phyloP scores from a whole-genome alignment of 108 stramenopile species.

The Skeletonema potamos region DNA sequence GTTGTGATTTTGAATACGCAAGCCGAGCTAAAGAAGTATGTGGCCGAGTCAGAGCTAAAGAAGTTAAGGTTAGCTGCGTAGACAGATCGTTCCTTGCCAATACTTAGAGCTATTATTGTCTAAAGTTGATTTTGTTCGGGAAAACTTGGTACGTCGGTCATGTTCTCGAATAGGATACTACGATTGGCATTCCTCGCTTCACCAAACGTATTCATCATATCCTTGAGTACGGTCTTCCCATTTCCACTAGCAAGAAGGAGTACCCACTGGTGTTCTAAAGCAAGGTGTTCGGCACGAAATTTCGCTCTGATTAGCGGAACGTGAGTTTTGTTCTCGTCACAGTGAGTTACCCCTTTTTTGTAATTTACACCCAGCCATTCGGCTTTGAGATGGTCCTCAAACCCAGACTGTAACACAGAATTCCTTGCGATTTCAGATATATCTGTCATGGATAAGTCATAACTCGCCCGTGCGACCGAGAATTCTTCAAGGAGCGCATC shows the following conservation, averaged over 20 bases:
- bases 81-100: too few relatives aligned
- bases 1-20: constrained; percentile 36
- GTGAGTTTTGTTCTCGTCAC: constrained; percentile 87
- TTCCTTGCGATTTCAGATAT: constrained; percentile 98
- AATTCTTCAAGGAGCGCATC: constrained; percentile 98
- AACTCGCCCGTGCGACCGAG: constrained; percentile 94
- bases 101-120: too few relatives aligned
- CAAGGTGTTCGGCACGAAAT: constrained; percentile 88
- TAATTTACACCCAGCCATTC: constrained; percentile 96
- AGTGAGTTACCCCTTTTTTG: constrained; percentile 76
- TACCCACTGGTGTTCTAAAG: constrained; percentile 84
- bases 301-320: constrained; percentile 88
- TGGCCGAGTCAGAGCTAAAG: constrained; percentile 37
- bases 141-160: constrained; percentile 67
- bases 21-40: constrained; percentile 44
- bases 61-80: neutral
- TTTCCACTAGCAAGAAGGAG: constrained; percentile 80
- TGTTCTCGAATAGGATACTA: constrained; percentile 74
- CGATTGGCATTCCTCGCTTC: constrained; percentile 84
- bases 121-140: constrained; percentile 78
- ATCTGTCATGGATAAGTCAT: constrained; percentile 97
- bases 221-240: constrained; percentile 70
- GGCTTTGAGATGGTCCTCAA: constrained; percentile 91
- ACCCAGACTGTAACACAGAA: constrained; percentile 94
- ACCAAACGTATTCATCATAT: constrained; percentile 89